Conservation (phyloP, 768 basidiomycete species). For the Mycena venus region DNA sequence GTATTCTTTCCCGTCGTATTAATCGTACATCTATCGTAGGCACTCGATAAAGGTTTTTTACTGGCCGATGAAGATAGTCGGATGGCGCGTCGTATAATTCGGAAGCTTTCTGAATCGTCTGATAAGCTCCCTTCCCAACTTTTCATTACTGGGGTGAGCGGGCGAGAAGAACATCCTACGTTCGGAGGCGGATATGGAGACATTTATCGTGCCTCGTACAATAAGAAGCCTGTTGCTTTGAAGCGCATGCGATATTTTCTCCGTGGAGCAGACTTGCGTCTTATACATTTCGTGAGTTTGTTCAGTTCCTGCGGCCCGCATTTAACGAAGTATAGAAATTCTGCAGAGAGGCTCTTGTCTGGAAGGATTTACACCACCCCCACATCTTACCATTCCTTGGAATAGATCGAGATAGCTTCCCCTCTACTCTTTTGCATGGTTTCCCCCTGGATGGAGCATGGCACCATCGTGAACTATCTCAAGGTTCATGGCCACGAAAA, state of each 20-base stretch:
- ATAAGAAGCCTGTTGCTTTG: too few species aligned
- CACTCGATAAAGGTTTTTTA: too few species aligned
- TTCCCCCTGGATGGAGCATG: conserved; percentile 45
- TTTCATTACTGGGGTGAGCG: too few species aligned
- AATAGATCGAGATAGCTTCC: conserved; percentile 40
- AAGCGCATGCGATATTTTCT: not conserved
- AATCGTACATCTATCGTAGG: too few species aligned
- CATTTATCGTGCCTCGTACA: too few species aligned
- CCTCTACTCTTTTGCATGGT: conserved; percentile 40
- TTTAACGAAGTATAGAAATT: conserved; percentile 36
- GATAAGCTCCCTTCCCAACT: not conserved
- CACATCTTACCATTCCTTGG: too few species aligned
- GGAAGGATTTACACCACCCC: too few species aligned
- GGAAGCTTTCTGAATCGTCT: not conserved
- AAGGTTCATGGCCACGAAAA: conserved; percentile 31
- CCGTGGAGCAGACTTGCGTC: not conserved
- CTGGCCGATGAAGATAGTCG: not conserved
- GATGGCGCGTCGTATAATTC: not conserved
- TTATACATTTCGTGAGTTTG: not conserved
- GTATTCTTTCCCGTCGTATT: not conserved
- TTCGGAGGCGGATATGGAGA: too few species aligned
- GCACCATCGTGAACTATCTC: conserved; percentile 38
- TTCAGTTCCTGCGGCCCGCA: not conserved
- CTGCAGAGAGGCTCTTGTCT: conserved; percentile 43
- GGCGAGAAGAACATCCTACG: too few species aligned